Conservation (phyloP, 352 stramenopile species). For the Stephanocyclus meneghinianus region DNA sequence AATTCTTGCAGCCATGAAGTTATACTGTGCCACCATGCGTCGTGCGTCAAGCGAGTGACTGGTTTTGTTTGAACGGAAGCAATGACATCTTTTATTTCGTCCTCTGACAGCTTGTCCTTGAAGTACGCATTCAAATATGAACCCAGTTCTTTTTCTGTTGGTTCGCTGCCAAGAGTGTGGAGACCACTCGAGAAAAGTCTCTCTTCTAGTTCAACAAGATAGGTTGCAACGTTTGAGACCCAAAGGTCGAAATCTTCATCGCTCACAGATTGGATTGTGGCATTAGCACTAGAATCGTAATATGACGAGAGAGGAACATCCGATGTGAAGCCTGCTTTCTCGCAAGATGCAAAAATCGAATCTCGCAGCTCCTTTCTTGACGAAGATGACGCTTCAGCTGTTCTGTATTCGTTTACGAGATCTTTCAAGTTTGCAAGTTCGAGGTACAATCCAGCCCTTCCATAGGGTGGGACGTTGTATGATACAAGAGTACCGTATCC, state of each 20-base stretch:
- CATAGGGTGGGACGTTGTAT: constrained; percentile 83
- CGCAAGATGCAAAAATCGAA: constrained; percentile 47
- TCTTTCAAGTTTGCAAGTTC: constrained; percentile 81
- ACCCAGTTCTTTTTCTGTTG: constrained; percentile 60
- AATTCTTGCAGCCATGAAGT: constrained; percentile 38
- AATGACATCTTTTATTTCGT: constrained; percentile 56
- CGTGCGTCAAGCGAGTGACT: background rate
- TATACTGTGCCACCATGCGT: constrained; percentile 18
- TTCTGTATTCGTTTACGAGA: constrained; percentile 75
- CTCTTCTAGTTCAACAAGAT: constrained; percentile 32
- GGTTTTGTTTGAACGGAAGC: constrained; percentile 19
- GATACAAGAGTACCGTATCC: constrained; percentile 74
- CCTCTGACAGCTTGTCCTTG: constrained; percentile 50
- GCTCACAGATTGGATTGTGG: constrained; percentile 16
- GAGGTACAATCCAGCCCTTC: constrained; percentile 77
- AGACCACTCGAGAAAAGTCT: constrained; percentile 82
- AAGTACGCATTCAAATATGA: constrained; percentile 82
- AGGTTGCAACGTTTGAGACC: constrained; percentile 54
- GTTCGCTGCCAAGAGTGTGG: constrained; percentile 67
- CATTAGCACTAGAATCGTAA: background rate
- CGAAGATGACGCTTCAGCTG: constrained; percentile 14
- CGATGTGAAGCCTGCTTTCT: constrained; percentile 52
- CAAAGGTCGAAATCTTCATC: constrained; percentile 61
- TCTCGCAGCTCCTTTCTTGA: constrained; percentile 41
- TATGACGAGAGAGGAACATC: constrained; percentile 53